Base-by-base conservation (phyloP, 2,329 filamentous ascomycete species). In the Cryoendolithus antarcticus region DNA sequence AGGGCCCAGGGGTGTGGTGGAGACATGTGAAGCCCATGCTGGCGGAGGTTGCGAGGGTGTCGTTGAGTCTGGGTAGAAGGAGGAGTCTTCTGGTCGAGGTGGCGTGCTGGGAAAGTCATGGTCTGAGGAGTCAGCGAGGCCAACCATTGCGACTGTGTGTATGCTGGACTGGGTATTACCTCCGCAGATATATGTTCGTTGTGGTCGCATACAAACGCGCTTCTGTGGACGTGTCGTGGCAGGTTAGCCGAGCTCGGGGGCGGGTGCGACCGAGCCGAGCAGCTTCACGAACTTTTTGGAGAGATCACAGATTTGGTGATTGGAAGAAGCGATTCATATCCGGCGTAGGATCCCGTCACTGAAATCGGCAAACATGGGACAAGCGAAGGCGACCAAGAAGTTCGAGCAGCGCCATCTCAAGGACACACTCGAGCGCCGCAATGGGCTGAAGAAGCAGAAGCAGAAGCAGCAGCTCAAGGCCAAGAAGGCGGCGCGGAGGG, bases 331-430 rank as follows among this genome's bases (percentile, higher is more conserved):
- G 15, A 19, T 19, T 19, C 15, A 19, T 19, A 19, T 19, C 15
- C 15, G 15, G 15, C 15, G 15, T 19, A 19, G 15, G 15, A 19
- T 19, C 15, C 15, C 15, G 15, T 19, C 24, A 27, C 24, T 27
- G 7, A 27, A 6, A 27, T 8, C 24, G 7, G 24, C 24, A 27
- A 47, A 33, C 44, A 88, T 88, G 83, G 75, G 72, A 45, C 68
- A 80, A 59, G 67, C 71, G 42, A 86, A 85, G 64, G 62, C 85
- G 50, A 96, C 91, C 35, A 94, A 89, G 62, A 98, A 96, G 65
- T 95, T 96, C 64, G 88, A 96, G 65, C 85, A 86, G 71, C 89
- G 82, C 45, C 86, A 89, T 58, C 77, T 98, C 34, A 84, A 84
- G 58, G 84, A 86, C 57, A 78, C 81, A 13, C 72, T 98, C 52